Evolutionary conservation across 2,329 filamentous ascomycete genomes (phyloP), one percentile per base, ranked within the genome.

Genomic region (Periconia sp.): DNA sequence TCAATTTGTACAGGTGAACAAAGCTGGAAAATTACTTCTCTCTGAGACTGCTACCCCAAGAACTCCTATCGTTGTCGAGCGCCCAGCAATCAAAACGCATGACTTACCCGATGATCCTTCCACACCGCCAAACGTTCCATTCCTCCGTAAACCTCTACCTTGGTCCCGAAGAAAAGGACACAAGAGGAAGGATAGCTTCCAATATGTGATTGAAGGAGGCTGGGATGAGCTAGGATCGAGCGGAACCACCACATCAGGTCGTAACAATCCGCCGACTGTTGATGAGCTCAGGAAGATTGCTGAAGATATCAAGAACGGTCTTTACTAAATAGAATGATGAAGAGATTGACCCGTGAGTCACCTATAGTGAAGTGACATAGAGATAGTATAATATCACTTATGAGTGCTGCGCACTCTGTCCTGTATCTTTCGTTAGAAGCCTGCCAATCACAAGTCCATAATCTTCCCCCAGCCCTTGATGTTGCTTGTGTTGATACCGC

Each of bases 391-490:
- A n/a, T n/a, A n/a, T n/a, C n/a, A n/a, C n/a, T n/a, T n/a, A n/a
- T n/a, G n/a, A n/a, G n/a, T n/a, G n/a, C n/a, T n/a, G n/a, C n/a
- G n/a, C n/a, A n/a, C n/a, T n/a, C n/a, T n/a, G n/a, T n/a, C n/a
- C n/a, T n/a, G n/a, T n/a, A n/a, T n/a, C n/a, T n/a, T n/a, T n/a
- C n/a, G n/a, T n/a, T n/a, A n/a, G n/a, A n/a, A n/a, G n/a, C n/a
- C n/a, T n/a, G n/a, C n/a, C n/a, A n/a, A n/a, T n/a, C n/a, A n/a
- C n/a, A n/a, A n/a, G n/a, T n/a, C n/a, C n/a, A n/a, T n/a, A n/a
- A n/a, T n/a, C n/a, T n/a, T 59, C 1, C 71, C 71, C 72, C 70
- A 73, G 1, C 62, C 60, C 26, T 56, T 46, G 2, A 72, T 48
- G 7, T 40, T 42, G 11, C 43, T 50, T 30, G 54, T 59, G 37